Evolutionary conservation across 2,329 filamentous ascomycete genomes (phyloP), one percentile per base, ranked within the genome.

Genomic region (Camptophora hylomeconis): DNA sequence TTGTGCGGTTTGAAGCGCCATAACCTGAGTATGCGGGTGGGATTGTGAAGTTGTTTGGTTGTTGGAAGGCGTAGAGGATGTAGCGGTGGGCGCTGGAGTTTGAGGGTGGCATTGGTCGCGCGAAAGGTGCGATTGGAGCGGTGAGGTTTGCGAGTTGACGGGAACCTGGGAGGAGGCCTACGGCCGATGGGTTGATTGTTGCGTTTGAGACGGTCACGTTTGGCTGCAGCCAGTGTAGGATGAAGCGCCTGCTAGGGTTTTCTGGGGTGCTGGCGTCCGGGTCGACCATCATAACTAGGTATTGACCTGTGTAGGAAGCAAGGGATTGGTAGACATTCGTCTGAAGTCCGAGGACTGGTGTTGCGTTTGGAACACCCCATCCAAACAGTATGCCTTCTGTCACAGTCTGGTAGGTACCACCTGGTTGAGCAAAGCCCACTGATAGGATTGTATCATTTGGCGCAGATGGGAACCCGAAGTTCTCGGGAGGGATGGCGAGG

Each of bases 61-160:
- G 39, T 24, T 38, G 35, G 26, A 39, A 42, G 5, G 37, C 25
- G 19, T 42, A 42, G 17, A 39, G 24, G 23, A 42, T 38, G 23
- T 42, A 42, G 22, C 39, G 37, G 23, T 42, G 39, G 12, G 39
- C 39, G n/a, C 37, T 36, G 12, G 36, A 39, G 26, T 42, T 37
- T 9, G 39, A 32, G 5, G 39, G 39, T 19, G 39, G 39, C 12
- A 26, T 19, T 4, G 39, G 39, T 4, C 31, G 11, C 7, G 22
- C 30, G 24, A 39, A 40, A 8, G 39, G 28, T 1, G 36, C 39
- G 18, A 32, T 30, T 13, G 39, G 30, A 8, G 23, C 25, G 4
- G 39, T 40, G 7, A 20, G 32, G n/a, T n/a, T n/a, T n/a, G n/a
- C n/a, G n/a, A n/a, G n/a, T n/a, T n/a, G n/a, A n/a, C n/a, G n/a